These are phyloP conservation scores for Clonostachys sp. DNA, from an alignment of 2,329 filamentous ascomycete genomes.

Conservation along the genomic window DNA sequence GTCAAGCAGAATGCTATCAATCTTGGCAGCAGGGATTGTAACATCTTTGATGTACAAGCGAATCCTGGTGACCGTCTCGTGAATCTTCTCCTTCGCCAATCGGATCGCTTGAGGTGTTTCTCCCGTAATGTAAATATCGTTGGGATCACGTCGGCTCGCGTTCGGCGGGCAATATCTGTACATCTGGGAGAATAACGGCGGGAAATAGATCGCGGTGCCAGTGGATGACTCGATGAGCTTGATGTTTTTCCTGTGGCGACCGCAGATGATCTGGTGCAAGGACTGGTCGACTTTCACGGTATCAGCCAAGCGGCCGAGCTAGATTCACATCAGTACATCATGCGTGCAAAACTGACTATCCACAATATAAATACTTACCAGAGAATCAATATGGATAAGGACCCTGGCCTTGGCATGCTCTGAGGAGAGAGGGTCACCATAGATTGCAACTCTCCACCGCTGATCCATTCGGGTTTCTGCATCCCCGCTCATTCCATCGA, in stretches of 20 bases:
- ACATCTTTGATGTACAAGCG: slow-evolving; percentile 91
- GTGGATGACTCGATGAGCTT: slow-evolving; percentile 95
- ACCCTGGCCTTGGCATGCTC: slow-evolving; percentile 97
- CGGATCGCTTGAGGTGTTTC: slow-evolving; percentile 80
- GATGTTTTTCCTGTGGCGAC: slow-evolving; percentile 93
- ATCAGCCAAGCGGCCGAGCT: slow-evolving; percentile 74
- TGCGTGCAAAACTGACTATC: not conserved
- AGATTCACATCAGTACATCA: slow-evolving; percentile 1
- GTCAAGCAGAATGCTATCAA: slow-evolving; percentile 87
- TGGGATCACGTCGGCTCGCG: slow-evolving; percentile 75
- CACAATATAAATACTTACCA: slow-evolving; percentile 45
- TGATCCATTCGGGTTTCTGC: slow-evolving; percentile 82
- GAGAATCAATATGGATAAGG: slow-evolving; percentile 93
- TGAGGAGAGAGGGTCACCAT: slow-evolving; percentile 89
- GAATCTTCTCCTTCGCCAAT: slow-evolving; percentile 85
- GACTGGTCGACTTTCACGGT: slow-evolving; percentile 78
- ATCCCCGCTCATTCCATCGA: slow-evolving; percentile 70
- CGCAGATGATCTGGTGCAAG: slow-evolving; percentile 87
- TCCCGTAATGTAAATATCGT: slow-evolving; percentile 93
- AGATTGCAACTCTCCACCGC: slow-evolving; percentile 88
- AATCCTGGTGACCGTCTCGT: slow-evolving; percentile 75
- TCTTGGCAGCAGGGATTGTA: slow-evolving; percentile 82
- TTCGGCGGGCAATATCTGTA: slow-evolving; percentile 86
- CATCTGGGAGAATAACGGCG: slow-evolving; percentile 85
- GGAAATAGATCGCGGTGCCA: slow-evolving; percentile 96